Evolutionary conservation across 2,329 filamentous ascomycete genomes (phyloP).

Genomic region (Calonectria henricotiae): DNA sequence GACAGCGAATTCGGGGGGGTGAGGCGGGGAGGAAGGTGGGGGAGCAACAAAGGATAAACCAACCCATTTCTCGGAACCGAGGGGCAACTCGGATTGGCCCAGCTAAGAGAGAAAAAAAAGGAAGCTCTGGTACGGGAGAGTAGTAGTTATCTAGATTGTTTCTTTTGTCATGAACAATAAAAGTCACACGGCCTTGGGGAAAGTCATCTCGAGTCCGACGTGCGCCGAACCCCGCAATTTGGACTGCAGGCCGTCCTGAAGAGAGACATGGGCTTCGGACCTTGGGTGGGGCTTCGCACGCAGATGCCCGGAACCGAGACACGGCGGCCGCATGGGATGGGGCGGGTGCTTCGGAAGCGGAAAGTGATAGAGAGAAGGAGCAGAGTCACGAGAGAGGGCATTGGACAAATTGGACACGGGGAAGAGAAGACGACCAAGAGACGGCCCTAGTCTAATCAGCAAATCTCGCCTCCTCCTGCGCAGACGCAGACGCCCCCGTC

Average conservation of each 20-base stretch:
- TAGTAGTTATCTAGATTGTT: background rate
- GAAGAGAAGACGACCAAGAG: background rate
- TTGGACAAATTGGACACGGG: too few relatives aligned
- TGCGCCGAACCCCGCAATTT: background rate
- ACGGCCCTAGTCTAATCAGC: conserved; percentile 11
- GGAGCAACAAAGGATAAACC: too few relatives aligned
- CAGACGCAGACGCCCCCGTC: too few relatives aligned
- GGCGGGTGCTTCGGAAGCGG: conserved; percentile 17
- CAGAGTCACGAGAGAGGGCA: background rate
- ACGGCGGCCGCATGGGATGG: background rate
- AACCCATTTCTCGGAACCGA: conserved; percentile 16
- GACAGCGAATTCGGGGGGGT: conserved; percentile 25
- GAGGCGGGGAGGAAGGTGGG: background rate
- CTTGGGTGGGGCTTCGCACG: conserved; percentile 17
- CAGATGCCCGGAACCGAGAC: conserved; percentile 26
- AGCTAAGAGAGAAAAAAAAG: background rate
- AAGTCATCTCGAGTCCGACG: background rate
- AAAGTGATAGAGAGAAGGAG: background rate
- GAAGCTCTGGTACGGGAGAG: background rate
- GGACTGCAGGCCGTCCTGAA: too few relatives aligned
- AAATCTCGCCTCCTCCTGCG: conserved; percentile 15
- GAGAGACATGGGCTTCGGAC: background rate
- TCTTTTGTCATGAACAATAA: conserved; percentile 8
- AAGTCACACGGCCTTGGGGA: background rate
- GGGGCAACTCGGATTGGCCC: background rate